Evolutionary conservation across 139 green algal species (phyloP), one percentile per base, ranked within the genome.

Genomic region (Desmodesmus armatus): DNA sequence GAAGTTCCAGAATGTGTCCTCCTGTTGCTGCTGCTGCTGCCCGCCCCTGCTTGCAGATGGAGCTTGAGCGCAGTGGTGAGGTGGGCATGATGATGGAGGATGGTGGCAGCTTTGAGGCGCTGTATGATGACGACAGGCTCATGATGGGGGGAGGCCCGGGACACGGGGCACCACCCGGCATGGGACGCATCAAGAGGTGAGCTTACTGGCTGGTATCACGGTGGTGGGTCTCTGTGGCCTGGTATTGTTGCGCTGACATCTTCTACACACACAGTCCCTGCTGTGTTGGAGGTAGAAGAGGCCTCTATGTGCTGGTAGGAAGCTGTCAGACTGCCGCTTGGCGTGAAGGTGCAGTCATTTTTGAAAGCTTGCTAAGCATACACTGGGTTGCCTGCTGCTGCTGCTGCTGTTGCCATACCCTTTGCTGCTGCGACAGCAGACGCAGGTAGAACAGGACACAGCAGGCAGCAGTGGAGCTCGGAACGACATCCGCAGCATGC

Each of bases 11-110:
- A n/a, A n/a, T n/a, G 58, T 31, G 3, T 35, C 17, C 58, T 2
- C 58, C 23, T 67, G 2, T 31, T 67, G 23, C 25, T 13, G 58
- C 58, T 67, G 40, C 29, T 63, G 73, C 39, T 63, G 29, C 73
- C n/a, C 21, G 9, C 37, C 25, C 11, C 49, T 81, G 33, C 13
- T 67, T 37, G 19, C 51, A 84, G 60, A 33, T 43, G 53, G 79
- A 55, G 19, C 65, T 85, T 25, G 73, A 66, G n/a, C 49, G 44
- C 21, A n/a, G 51, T 58, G 60, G 47, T 29, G 58, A 69, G 31
- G 67, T 76, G 33, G 86, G 69, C 40, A 83, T 92, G 82, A 43
- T 89, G 58, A 75, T 89, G 72, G 89, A 92, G 27, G 87, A 90
- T 19, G 82, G 78, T n/a, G 85, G 85, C 60, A 78, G 71, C 27